Conservation (phyloP, 2,329 filamentous ascomycete species). For the Penicillium hordei region DNA sequence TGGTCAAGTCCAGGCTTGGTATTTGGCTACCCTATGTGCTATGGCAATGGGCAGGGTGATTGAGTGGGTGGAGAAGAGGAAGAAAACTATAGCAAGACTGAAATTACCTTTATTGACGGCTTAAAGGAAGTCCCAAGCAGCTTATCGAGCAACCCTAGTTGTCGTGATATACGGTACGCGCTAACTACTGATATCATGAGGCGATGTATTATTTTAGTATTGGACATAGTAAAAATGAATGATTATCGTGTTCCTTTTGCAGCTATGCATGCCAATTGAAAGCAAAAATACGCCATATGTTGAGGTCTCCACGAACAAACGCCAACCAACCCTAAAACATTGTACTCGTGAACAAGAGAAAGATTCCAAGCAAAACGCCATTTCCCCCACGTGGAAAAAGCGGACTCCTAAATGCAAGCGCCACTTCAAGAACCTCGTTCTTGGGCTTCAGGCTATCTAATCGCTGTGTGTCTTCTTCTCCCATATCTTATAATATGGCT, state of each 20-base stretch:
- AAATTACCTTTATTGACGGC: not conserved
- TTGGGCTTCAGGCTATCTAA: slow-evolving; percentile 6
- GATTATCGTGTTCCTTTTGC: slow-evolving; percentile 16
- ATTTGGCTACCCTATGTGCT: not conserved
- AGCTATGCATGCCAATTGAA: slow-evolving; percentile 14
- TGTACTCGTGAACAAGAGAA: not conserved
- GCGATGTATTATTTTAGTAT: slow-evolving; percentile 8
- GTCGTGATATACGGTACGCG: slow-evolving; percentile 9
- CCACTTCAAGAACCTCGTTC: not conserved
- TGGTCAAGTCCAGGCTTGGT: not conserved
- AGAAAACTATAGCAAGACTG: not conserved
- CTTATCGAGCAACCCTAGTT: not conserved
- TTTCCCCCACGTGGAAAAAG: not conserved
- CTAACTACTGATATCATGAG: not conserved
- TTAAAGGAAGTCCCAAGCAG: not conserved
- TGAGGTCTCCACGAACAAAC: slow-evolving; percentile 11
- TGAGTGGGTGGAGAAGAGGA: not conserved
- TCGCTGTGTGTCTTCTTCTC: slow-evolving; percentile 32
- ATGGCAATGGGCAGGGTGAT: not conserved
- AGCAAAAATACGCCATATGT: slow-evolving; percentile 18
- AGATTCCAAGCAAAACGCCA: slow-evolving; percentile 9
- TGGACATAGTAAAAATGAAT: slow-evolving; percentile 19
- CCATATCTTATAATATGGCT: slow-evolving; percentile 51
- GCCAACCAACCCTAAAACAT: slow-evolving; percentile 10
- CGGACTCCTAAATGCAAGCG: not conserved